A percentile compares a stretch with the other conserved stretches of the same genome.
phyloP scores from a whole-genome alignment of 2,329 filamentous ascomycete species.

The Metarhizium rileyi region DNA sequence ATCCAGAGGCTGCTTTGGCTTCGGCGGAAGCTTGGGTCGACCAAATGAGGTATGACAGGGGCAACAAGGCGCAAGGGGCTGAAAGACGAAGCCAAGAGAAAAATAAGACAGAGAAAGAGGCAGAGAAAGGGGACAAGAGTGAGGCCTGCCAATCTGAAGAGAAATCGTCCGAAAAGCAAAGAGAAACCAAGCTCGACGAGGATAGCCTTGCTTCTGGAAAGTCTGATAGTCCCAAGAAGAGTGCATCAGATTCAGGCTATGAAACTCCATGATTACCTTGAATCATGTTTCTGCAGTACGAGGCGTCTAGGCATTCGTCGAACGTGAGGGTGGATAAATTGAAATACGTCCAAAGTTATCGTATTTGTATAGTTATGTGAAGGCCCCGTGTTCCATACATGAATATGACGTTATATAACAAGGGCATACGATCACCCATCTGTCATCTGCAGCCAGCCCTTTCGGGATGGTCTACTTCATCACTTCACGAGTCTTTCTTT shows the following conservation, averaged over 20 bases:
- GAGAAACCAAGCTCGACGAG: background rate
- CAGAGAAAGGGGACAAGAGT: background rate
- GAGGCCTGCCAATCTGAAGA: background rate
- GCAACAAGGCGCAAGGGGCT: slow-evolving; percentile 26
- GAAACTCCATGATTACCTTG: slow-evolving; percentile 14
- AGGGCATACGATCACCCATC: no score
- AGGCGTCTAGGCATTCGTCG: background rate
- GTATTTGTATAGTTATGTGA: background rate
- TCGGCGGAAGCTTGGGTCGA: slow-evolving; percentile 39
- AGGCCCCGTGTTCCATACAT: no score
- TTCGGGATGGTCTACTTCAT: no score
- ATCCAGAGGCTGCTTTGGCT: slow-evolving; percentile 37
- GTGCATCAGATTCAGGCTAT: slow-evolving; percentile 24
- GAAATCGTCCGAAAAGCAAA: slow-evolving; percentile 2
- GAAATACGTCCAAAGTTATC: background rate
- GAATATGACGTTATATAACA: no score
- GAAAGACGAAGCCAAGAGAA: slow-evolving; percentile 13
- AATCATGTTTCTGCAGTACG: background rate
- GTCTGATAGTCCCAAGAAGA: slow-evolving; percentile 13
- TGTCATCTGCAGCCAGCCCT: no score
- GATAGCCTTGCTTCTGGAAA: background rate
- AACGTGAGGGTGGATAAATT: no score
- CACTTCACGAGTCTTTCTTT: no score
- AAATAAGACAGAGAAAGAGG: slow-evolving; percentile 13
- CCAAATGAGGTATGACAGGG: slow-evolving; percentile 38